These are phyloP conservation scores for Leucaena leucocephala DNA, from an alignment of 306 rosid genomes.

Conservation along the genomic window DNA sequence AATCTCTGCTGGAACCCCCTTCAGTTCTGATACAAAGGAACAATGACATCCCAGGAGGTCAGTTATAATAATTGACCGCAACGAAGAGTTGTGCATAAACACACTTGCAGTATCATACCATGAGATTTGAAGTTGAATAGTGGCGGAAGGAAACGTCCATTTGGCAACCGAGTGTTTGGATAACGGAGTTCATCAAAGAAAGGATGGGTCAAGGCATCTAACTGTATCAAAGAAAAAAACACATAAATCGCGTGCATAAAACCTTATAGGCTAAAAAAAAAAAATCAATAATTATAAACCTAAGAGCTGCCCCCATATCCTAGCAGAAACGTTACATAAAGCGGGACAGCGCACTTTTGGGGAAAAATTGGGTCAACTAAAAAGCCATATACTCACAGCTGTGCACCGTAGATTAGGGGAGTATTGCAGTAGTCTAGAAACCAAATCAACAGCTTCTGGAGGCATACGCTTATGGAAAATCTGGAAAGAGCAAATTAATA, in stretches of 20 bases:
- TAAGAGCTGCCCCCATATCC: neutral
- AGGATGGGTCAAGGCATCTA: constrained; percentile 83
- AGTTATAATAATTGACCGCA: constrained; percentile 13
- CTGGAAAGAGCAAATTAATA: constrained; percentile 40
- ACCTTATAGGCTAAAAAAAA: neutral
- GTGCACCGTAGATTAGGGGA: constrained; percentile 85
- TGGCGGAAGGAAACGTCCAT: constrained; percentile 88
- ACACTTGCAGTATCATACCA: constrained; percentile 48
- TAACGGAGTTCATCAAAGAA: constrained; percentile 94
- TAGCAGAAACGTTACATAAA: constrained; percentile 8
- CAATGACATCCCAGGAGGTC: constrained; percentile 22
- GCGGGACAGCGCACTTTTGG: neutral
- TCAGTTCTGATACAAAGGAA: constrained; percentile 60
- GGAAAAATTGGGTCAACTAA: neutral
- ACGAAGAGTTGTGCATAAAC: constrained; percentile 1
- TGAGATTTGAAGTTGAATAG: constrained; percentile 80
- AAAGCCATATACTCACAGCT: constrained; percentile 60
- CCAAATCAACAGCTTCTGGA: constrained; percentile 93
- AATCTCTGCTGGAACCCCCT: constrained; percentile 68
- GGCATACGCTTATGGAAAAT: constrained; percentile 95
- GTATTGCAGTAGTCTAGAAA: constrained; percentile 88
- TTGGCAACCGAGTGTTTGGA: constrained; percentile 74
- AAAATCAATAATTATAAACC: neutral
- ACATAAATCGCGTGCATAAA: neutral
- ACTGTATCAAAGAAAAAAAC: constrained; percentile 45